Evolutionary conservation across 2,329 filamentous ascomycete species (phyloP).

Genomic region (Penicillium hesseltinei): DNA sequence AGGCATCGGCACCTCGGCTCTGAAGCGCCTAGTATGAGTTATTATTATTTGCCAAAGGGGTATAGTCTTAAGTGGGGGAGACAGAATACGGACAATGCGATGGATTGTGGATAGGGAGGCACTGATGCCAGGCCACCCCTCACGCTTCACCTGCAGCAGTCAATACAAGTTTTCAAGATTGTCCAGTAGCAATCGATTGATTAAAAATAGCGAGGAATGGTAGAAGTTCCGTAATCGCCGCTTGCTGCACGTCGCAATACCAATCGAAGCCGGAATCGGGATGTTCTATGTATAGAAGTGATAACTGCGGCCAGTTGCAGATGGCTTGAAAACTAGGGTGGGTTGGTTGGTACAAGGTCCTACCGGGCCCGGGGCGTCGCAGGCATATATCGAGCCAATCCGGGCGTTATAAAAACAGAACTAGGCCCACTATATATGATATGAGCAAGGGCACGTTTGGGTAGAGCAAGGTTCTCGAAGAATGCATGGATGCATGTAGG

Average conservation of each 20-base stretch:
- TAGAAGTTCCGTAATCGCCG: neutral
- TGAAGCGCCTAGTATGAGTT: neutral
- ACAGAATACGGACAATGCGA: neutral
- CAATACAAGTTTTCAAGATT: neutral
- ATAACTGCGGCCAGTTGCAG: neutral
- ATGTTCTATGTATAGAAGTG: neutral
- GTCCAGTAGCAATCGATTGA: neutral
- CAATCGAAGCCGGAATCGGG: neutral
- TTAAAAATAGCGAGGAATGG: neutral
- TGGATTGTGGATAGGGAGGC: neutral
- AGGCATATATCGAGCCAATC: neutral
- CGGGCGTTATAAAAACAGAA: neutral
- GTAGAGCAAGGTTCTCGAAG: neutral
- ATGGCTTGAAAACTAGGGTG: neutral
- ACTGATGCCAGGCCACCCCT: neutral
- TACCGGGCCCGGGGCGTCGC: neutral
- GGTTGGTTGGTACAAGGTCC: neutral
- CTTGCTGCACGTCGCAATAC: neutral
- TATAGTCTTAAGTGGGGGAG: neutral
- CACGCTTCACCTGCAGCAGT: neutral
- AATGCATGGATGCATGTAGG: no score
- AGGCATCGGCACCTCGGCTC: neutral
- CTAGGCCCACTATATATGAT: neutral
- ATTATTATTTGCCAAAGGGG: neutral
- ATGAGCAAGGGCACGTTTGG: neutral